These are phyloP conservation scores for Dactylellina parvicollis DNA, from an alignment of 2,329 filamentous ascomycete genomes.

Conservation along the genomic window DNA sequence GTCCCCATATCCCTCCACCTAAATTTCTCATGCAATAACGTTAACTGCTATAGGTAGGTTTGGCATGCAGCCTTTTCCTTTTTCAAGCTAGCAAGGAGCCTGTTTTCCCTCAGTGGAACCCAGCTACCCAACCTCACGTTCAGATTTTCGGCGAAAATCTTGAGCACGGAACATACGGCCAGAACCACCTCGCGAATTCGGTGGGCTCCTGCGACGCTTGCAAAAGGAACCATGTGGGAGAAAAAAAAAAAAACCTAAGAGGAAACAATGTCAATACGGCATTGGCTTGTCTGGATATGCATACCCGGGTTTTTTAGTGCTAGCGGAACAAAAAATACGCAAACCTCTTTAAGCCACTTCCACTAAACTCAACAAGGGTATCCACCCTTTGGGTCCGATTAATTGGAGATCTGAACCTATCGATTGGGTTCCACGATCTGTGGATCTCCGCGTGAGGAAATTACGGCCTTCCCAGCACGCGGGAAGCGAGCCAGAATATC, in stretches of 20 bases:
- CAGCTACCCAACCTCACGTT: slow-evolving; percentile 16
- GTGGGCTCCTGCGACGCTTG: slow-evolving; percentile 43
- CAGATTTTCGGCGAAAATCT: slow-evolving; percentile 32
- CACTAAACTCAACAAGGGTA: slow-evolving; percentile 44
- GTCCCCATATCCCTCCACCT: slow-evolving; percentile 17
- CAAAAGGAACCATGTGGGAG: slow-evolving; percentile 27
- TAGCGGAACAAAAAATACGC: slow-evolving; percentile 49
- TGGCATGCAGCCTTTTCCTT: slow-evolving; percentile 34
- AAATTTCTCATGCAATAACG: slow-evolving; percentile 53
- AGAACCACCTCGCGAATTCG: slow-evolving; percentile 37
- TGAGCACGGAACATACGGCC: slow-evolving; percentile 26
- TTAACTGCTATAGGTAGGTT: slow-evolving; percentile 50
- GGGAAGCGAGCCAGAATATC: slow-evolving; percentile 41
- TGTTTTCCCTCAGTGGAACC: slow-evolving; percentile 27
- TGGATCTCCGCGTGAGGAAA: slow-evolving; percentile 53
- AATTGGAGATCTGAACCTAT: slow-evolving; percentile 54
- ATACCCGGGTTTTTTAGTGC: slow-evolving; percentile 26
- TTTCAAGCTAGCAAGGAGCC: slow-evolving; percentile 14
- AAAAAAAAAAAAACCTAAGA: slow-evolving; percentile 7
- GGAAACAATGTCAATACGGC: slow-evolving; percentile 16
- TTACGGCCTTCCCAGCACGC: slow-evolving; percentile 44
- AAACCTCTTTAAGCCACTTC: slow-evolving; percentile 53
- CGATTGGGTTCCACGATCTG: slow-evolving; percentile 52
- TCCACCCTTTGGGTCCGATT: slow-evolving; percentile 49
- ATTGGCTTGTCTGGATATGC: slow-evolving; percentile 24